A percentile compares a stretch with the other conserved stretches of the same genome.
phyloP scores from a whole-genome alignment of 257 asterid genomes.

The Solanum infundibuliforme region DNA sequence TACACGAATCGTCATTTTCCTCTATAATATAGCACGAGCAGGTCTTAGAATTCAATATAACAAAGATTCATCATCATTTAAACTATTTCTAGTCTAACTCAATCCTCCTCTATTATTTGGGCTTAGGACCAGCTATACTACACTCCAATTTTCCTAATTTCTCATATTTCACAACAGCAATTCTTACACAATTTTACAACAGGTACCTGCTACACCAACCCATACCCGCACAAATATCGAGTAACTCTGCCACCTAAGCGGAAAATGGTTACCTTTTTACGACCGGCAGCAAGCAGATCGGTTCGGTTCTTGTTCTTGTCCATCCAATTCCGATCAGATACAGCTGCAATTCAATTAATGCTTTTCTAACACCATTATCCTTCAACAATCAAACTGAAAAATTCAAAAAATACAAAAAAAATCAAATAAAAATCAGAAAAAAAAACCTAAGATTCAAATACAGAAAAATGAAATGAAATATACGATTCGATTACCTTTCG shows the following conservation, averaged over 20 bases:
- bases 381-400: not conserved
- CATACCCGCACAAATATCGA: not conserved
- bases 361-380: constrained; percentile 27
- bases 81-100: not conserved
- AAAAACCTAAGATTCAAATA: not conserved
- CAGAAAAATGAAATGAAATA: not conserved
- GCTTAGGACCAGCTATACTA: not conserved
- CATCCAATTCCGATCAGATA: constrained; percentile 46
- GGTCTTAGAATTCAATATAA: not conserved
- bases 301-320: constrained; percentile 73
- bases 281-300: constrained; percentile 91
- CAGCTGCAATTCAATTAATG: constrained; percentile 6
- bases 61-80: not conserved
- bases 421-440: not conserved
- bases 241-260: not conserved
- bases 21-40: not conserved
- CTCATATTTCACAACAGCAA: not conserved
- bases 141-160: not conserved
- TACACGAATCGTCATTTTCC: not conserved
- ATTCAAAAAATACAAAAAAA: not conserved
- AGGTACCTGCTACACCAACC: not conserved
- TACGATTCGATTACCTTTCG: not conserved
- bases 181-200: not conserved
- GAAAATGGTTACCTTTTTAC: constrained; percentile 50
- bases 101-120: not conserved